These are phyloP conservation scores for Chlorella ohadii DNA, from an alignment of 139 green algal species.

Conservation along the genomic window DNA sequence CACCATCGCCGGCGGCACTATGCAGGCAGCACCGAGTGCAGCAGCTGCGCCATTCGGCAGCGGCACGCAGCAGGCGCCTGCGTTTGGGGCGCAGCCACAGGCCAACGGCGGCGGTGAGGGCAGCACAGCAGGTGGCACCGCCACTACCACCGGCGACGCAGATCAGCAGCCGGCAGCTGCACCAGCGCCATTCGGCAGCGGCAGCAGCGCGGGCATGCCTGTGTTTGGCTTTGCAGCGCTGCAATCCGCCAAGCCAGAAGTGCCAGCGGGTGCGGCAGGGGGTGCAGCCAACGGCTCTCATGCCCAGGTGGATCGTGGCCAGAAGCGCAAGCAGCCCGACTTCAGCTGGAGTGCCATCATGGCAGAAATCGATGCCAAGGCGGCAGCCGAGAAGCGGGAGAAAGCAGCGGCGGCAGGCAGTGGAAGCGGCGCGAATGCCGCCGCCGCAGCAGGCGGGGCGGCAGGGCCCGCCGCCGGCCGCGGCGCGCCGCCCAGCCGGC, in stretches of 20 bases:
- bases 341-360: conserved; percentile 24
- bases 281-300: neutral
- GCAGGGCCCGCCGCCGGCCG: neutral
- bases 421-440: neutral
- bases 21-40: neutral
- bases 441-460: no score
- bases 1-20: conserved; percentile 35
- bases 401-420: neutral
- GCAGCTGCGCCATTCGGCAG: conserved; percentile 5
- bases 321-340: conserved; percentile 29
- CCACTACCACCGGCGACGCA: no score
- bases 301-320: no score
- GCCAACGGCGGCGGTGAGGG: no score
- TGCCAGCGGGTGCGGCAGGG: neutral
- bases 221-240: conserved; percentile 40
- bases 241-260: neutral
- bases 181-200: neutral
- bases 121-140: neutral
- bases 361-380: conserved; percentile 15
- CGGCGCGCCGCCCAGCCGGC: neutral
- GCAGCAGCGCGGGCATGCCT: conserved; percentile 3
- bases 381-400: neutral
- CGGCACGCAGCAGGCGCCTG: neutral
- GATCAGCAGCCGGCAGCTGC: neutral
- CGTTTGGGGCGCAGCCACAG: conserved; percentile 13